These are phyloP conservation scores for Groenewaldozyma auringiensis DNA, from an alignment of 1,139 yeast genomes.

Conservation along the genomic window DNA sequence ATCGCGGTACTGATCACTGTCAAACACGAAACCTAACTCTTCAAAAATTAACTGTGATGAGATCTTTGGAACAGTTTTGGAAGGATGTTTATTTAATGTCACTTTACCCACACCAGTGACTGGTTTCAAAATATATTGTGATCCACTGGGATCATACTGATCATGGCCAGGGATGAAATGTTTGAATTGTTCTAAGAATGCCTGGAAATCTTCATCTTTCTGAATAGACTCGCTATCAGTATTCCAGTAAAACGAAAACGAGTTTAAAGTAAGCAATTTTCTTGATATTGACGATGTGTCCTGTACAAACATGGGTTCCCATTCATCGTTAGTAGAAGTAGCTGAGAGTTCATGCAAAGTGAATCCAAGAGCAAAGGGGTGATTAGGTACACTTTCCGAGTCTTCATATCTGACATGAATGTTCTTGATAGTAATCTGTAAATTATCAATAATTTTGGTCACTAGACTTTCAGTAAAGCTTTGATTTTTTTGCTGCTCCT, in stretches of 20 bases:
- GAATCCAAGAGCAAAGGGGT: conserved; percentile 76
- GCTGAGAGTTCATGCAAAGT: conserved; percentile 85
- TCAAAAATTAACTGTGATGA: conserved; percentile 73
- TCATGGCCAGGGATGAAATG: conserved; percentile 26
- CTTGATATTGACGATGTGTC: conserved; percentile 61
- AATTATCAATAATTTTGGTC: conserved; percentile 84
- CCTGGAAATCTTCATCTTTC: conserved; percentile 18
- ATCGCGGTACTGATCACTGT: conserved; percentile 78
- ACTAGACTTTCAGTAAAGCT: conserved; percentile 80
- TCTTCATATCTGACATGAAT: conserved; percentile 93
- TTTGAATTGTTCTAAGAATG: conserved; percentile 24
- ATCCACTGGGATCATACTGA: conserved; percentile 19
- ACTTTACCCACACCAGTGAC: conserved; percentile 84
- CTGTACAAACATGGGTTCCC: conserved; percentile 83
- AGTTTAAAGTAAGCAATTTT: conserved; percentile 67
- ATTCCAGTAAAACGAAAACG: conserved; percentile 80
- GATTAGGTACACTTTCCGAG: conserved; percentile 37
- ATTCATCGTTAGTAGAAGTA: conserved; percentile 73
- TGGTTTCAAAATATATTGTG: conserved; percentile 73
- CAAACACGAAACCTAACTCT: conserved; percentile 78
- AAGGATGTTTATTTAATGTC: conserved; percentile 75
- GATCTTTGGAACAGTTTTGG: conserved; percentile 63
- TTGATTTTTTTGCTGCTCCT: conserved; percentile 54
- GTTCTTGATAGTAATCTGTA: conserved; percentile 87
- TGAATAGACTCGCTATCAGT: conserved; percentile 47